phyloP scores from a whole-genome alignment of 1,284 basidiomycete species.

The Trichosporon ovoides region DNA sequence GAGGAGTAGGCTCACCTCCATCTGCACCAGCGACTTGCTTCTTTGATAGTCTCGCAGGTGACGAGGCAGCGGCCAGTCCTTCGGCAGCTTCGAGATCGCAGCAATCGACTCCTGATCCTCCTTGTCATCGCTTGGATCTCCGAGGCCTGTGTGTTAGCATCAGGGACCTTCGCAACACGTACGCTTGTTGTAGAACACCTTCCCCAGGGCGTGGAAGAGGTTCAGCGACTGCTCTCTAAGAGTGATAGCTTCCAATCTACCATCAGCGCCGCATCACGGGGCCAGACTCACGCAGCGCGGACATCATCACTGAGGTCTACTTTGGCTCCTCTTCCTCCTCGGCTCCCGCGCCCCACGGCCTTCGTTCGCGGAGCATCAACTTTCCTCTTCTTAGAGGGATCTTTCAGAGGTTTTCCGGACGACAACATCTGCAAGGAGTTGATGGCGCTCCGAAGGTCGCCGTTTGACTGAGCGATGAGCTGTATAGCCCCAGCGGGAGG shows the following conservation, averaged over 20 bases:
- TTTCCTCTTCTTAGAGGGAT: constrained; percentile 19
- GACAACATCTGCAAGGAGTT: constrained; percentile 80
- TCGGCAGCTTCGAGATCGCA: constrained; percentile 38
- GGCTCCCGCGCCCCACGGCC: constrained; percentile 18
- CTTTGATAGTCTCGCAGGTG: constrained; percentile 61
- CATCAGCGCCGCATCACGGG: background rate
- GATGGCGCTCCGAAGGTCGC: constrained; percentile 89
- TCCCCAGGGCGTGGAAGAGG: constrained; percentile 89
- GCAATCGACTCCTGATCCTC: constrained; percentile 34
- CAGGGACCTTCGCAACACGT: constrained; percentile 27
- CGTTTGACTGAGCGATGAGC: constrained; percentile 70
- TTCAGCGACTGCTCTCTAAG: constrained; percentile 77
- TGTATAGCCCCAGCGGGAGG: constrained; percentile 65
- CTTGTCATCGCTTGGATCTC: constrained; percentile 34
- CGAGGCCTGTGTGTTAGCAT: constrained; percentile 31
- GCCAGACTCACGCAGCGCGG: constrained; percentile 42
- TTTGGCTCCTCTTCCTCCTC: constrained; percentile 37
- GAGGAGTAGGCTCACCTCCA: constrained; percentile 58
- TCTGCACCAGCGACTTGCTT: constrained; percentile 68
- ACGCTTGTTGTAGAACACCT: constrained; percentile 94
- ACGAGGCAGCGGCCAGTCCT: constrained; percentile 54
- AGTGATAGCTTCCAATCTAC: constrained; percentile 63
- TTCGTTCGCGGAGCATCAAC: constrained; percentile 8
- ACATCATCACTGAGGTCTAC: constrained; percentile 44
- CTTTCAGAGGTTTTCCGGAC: constrained; percentile 8